phyloP scores from a whole-genome alignment of 139 green algal genomes.

The Chlamydomonas sp. region DNA sequence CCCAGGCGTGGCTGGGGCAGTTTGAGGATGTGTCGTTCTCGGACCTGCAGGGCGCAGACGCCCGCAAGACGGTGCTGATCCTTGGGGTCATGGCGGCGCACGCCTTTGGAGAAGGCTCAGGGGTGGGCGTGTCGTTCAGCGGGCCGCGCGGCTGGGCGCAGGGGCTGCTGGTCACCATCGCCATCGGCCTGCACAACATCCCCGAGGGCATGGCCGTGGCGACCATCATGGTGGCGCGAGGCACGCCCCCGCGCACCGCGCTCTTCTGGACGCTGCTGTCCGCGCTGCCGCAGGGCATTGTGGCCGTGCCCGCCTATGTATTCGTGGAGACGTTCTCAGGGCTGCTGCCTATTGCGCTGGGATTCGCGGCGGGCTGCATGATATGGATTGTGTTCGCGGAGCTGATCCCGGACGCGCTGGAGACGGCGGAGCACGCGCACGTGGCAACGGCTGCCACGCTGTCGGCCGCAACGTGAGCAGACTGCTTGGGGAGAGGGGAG shows the following conservation, averaged over 20 bases:
- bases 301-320: slow-evolving; percentile 93
- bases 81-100: slow-evolving; percentile 97
- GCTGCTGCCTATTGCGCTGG: slow-evolving; percentile 91
- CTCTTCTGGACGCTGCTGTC: slow-evolving; percentile 88
- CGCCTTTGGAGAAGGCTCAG: slow-evolving; percentile 94
- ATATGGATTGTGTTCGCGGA: slow-evolving; percentile 98
- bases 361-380: slow-evolving; percentile 99
- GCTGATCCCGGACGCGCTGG: slow-evolving; percentile 94
- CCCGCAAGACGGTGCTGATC: slow-evolving; percentile 90
- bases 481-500: too few species aligned
- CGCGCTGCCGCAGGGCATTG: slow-evolving; percentile 83
- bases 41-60: slow-evolving; percentile 79
- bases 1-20: slow-evolving; percentile 39
- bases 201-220: slow-evolving; percentile 96
- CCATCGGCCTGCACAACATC: slow-evolving; percentile 98
- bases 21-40: slow-evolving; percentile 79
- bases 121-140: slow-evolving; percentile 90
- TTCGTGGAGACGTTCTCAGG: slow-evolving; percentile 94
- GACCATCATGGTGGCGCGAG: slow-evolving; percentile 90
- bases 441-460: slow-evolving; percentile 92
- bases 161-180: slow-evolving; percentile 92
- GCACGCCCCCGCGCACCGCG: slow-evolving; percentile 71
- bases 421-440: slow-evolving; percentile 57
- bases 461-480: slow-evolving; percentile 79
- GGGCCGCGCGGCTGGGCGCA: slow-evolving; percentile 85